Evolutionary conservation across 306 rosid genomes (phyloP), one percentile per base, ranked within the genome.

Genomic region (Fragaria ananassa): DNA sequence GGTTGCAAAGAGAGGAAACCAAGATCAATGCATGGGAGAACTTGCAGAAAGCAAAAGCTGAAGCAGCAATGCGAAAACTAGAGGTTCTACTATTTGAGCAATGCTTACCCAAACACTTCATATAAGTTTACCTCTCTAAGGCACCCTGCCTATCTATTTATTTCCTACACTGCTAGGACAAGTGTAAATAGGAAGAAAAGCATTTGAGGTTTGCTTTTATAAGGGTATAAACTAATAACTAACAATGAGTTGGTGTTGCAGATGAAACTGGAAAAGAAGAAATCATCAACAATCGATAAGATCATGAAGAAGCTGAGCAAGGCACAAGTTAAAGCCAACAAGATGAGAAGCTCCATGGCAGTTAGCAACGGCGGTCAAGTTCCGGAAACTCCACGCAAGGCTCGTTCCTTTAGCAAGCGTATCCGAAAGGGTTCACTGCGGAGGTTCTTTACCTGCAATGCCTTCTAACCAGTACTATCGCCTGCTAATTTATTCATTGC

Each of bases 21-120:
- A 94, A 90, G 81, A 91, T 94, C 69, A 62, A 60, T 70, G 98
- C 98, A 1, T 91, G 98, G 98, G 98, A 94, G 81, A 87, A 90
- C 79, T 83, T 87, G 84, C 97, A 94, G 85, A 87, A 84, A 70
- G 98, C 97, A 51, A 90, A 90, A 79, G 97, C 98, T 25, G 98
- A 94, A 89, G 95, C 94, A 45, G 88, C 87, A 50, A 86, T 91
- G 27, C 80, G 87, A 74, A 86, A 89, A 88, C 97, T 94, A 2
- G 98, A 94, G 98, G 98, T 94, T 19, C 17, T 61, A 35, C 47
- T 34, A 1, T 45, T 63, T 57, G 31, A 68, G 64, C 68, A 76
- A 72, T 25, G 18, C 14, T 66, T 53, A 54, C 45, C 49, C 35
- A 51, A 17, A 29, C 17, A 60, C 19, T 50, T 35, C 23, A 34